A percentile compares a stretch with the other conserved stretches of the same genome.
These are phyloP conservation scores for Gentiana macrophylla DNA, from an alignment of 257 asterid genomes.

Conservation along the genomic window DNA sequence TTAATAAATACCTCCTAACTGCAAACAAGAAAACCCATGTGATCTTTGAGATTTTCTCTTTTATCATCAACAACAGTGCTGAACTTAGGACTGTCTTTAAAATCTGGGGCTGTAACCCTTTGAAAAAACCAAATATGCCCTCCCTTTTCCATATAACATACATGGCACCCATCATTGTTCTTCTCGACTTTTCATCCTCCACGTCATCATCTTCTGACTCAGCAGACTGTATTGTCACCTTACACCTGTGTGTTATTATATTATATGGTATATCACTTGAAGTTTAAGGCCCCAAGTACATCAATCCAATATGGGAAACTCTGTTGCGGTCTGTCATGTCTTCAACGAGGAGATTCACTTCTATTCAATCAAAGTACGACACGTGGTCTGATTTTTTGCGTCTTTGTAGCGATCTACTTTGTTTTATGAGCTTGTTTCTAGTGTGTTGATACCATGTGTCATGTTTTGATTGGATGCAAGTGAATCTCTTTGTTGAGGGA, in stretches of 20 bases:
- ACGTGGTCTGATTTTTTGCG: too few relatives aligned
- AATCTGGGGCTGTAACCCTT: conserved; percentile 82
- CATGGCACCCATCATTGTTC: conserved; percentile 48
- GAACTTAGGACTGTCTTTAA: conserved; percentile 80
- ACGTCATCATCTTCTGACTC: conserved; percentile 46
- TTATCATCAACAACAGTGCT: conserved; percentile 80
- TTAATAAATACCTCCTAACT: conserved; percentile 36
- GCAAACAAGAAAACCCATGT: conserved; percentile 78
- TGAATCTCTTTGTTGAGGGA: too few relatives aligned
- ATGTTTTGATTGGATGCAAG: too few relatives aligned
- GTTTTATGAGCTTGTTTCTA: too few relatives aligned
- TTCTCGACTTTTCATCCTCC: conserved; percentile 32
- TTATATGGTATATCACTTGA: too few relatives aligned
- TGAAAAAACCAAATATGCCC: conserved; percentile 72
- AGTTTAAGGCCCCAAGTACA: too few relatives aligned
- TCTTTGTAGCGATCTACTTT: too few relatives aligned
- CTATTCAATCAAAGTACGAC: too few relatives aligned
- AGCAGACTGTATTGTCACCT: conserved; percentile 82
- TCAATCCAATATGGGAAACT: too few relatives aligned
- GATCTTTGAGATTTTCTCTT: conserved; percentile 72
- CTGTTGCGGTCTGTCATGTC: too few relatives aligned
- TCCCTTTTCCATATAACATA: conserved; percentile 62
- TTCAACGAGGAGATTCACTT: too few relatives aligned
- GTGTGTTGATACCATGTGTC: too few relatives aligned
- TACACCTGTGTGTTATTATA: conserved; percentile 41